Percentiles rank a stretch among this genome's conserved stretches.
phyloP scores from a whole-genome alignment of 225 moss, liverwort and hornwort species.

The Bryum argenteum region DNA sequence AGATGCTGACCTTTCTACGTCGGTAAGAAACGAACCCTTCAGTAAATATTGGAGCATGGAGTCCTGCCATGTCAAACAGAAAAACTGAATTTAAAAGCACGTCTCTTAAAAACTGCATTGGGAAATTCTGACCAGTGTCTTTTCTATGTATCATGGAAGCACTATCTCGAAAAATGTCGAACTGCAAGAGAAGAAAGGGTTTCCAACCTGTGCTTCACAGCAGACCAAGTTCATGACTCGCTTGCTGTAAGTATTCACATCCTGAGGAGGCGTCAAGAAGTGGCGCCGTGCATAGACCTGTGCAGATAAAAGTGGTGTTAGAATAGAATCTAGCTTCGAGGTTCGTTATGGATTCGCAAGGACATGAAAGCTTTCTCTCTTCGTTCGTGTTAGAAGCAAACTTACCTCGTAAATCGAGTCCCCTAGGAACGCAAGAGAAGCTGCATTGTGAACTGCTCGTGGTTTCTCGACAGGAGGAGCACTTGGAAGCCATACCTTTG shows the following conservation, averaged over 20 bases:
- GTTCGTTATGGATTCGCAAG: too few relatives aligned
- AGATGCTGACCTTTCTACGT: conserved; percentile 68
- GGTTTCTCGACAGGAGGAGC: conserved; percentile 76
- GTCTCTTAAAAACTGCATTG: not conserved
- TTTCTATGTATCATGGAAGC: not conserved
- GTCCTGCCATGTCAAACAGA: conserved; percentile 57
- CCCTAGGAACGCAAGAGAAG: conserved; percentile 89
- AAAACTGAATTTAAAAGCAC: conserved; percentile 16
- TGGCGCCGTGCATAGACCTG: conserved; percentile 93
- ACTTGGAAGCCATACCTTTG: conserved; percentile 72
- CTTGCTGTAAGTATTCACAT: conserved; percentile 77
- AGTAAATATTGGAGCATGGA: conserved; percentile 72
- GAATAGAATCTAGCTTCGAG: not conserved
- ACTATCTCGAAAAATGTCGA: not conserved
- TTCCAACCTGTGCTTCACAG: conserved; percentile 93
- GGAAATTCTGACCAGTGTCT: too few relatives aligned
- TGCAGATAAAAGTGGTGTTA: conserved; percentile 14
- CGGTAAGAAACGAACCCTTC: conserved; percentile 55
- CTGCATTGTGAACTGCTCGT: conserved; percentile 94
- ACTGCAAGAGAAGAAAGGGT: not conserved
- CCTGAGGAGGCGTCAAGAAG: conserved; percentile 94
- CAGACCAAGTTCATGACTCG: conserved; percentile 90
- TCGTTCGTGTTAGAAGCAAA: conserved; percentile 22
- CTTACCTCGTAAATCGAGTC: conserved; percentile 88
- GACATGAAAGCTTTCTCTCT: too few relatives aligned